These are phyloP conservation scores for Petrea volubilis DNA, from an alignment of 257 asterid genomes.

Conservation along the genomic window DNA sequence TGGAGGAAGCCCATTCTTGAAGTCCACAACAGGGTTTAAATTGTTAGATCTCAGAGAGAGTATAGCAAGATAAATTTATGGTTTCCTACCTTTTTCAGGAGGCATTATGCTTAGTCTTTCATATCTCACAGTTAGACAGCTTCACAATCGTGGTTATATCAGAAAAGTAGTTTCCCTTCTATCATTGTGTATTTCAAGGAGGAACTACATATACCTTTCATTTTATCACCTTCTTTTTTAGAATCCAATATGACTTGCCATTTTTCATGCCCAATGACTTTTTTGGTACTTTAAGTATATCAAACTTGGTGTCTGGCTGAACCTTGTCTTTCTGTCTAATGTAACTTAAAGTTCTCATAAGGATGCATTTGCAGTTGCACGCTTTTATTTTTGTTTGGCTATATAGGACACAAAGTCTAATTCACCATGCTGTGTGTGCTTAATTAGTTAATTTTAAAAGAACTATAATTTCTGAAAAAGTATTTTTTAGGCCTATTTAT, in stretches of 20 bases:
- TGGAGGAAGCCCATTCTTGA: conserved; percentile 4
- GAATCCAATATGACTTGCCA: neutral
- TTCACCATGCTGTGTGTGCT: too few relatives aligned
- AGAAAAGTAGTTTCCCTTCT: neutral
- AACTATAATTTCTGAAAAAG: too few relatives aligned
- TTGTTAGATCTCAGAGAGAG: neutral
- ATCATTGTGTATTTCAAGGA: neutral
- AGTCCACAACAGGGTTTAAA: conserved; percentile 5
- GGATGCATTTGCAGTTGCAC: too few relatives aligned
- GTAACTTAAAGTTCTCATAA: neutral
- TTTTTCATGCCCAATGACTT: neutral
- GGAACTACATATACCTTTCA: conserved; percentile 9
- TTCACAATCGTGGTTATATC: neutral
- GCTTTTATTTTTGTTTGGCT: too few relatives aligned
- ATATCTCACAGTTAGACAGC: neutral
- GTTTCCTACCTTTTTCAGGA: neutral
- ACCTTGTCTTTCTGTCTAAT: neutral
- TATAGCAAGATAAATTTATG: conserved; percentile 1
- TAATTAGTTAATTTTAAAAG: too few relatives aligned
- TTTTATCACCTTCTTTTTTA: neutral
- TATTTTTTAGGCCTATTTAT: too few relatives aligned
- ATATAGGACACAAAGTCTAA: too few relatives aligned
- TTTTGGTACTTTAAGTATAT: neutral
- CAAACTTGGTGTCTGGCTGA: conserved; percentile 1
- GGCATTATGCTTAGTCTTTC: neutral